Base-by-base conservation (phyloP, 257 asterid species). In the Capsicum rhomboideum region DNA sequence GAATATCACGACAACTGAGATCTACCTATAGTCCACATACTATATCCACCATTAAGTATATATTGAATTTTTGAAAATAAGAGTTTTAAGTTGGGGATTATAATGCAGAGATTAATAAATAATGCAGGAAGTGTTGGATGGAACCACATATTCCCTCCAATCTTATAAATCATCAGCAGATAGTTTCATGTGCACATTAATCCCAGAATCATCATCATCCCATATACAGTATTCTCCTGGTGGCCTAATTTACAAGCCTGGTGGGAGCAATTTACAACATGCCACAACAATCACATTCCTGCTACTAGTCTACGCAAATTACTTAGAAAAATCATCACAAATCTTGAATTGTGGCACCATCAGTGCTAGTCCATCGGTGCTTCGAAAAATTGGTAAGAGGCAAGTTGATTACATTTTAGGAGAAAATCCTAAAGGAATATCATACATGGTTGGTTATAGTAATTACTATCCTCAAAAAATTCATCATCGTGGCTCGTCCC, bases 381-480 rank as follows among this genome's bases (percentile, higher is more conserved):
- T 97, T 29, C 91, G 98, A 66, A 81, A 78, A 21, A 89, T 93
- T 42, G 98, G 97, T 6, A 95, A 91, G 86, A 87, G 88, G 9
- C 98, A 95, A 84, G 98, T 89, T 8, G 93, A 95, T 84, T 95
- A 95, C 91, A 93, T 97, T 18, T 85, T 95, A 26, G 99, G 99
- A 2, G 98, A 97, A 64, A 97, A 97, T 79, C 99, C 99, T 1
- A 93, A 87, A 85, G 98, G 98, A 82, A 93, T 93, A 93, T 97
- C 99, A 2, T 97, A 97, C 82, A 93, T 97, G 98, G 97, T 97
- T 9, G 99, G 99, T 16, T 97, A 95, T n/a, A 92, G 98, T 83
- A 78, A 84, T 18, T 81, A 85, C 46, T 93, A 87, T 52, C 99
- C 99, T 54, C 93, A 89, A 56, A 84, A 89, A 81, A 90, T 97